Conservation (phyloP, 2,329 filamentous ascomycete genomes). For the Fusarium equiseti region DNA sequence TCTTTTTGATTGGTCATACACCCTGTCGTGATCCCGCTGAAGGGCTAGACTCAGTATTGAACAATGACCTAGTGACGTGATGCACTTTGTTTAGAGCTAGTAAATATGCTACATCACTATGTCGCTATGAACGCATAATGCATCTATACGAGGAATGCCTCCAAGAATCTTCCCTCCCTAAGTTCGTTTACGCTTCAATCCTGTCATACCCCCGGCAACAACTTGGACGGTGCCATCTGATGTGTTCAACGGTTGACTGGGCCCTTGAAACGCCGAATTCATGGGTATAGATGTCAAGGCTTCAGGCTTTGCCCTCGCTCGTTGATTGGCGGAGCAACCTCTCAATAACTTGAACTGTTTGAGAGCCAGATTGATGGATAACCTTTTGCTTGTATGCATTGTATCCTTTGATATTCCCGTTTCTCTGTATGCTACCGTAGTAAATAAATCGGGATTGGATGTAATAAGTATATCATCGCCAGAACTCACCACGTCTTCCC, state of each 20-base stretch:
- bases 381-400: background rate
- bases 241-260: background rate
- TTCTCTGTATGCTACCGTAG: background rate
- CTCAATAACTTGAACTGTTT: slow-evolving; percentile 1
- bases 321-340: background rate
- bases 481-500: background rate
- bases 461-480: background rate
- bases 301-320: background rate
- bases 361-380: background rate
- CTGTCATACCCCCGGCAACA: background rate
- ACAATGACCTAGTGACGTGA: no score
- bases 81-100: background rate
- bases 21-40: background rate
- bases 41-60: background rate
- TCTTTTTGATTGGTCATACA: background rate
- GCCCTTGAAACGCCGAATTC: background rate
- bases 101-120: background rate
- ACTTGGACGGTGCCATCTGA: background rate
- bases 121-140: background rate
- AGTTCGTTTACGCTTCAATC: slow-evolving; percentile 20
- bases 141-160: background rate
- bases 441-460: background rate
- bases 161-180: background rate
- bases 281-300: slow-evolving; percentile 2
- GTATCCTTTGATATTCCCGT: background rate